Evolutionary conservation across 257 asterid species (phyloP), one percentile per base, ranked within the genome.

Genomic region (Ajuga chamaepitys): DNA sequence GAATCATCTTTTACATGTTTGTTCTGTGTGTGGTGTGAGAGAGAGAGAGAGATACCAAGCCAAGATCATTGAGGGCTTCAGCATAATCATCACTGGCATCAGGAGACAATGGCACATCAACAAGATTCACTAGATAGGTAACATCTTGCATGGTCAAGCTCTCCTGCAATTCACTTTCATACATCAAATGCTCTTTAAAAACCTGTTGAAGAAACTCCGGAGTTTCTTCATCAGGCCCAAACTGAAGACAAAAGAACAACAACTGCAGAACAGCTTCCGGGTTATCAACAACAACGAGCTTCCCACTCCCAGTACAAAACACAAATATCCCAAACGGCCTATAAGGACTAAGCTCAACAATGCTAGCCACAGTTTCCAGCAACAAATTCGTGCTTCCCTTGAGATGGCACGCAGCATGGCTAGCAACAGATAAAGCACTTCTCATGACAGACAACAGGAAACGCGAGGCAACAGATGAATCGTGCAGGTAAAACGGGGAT

Each of bases 361-460:
- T 78, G 70, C 83, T 79, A 5, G 95, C 80, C 8, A 86, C 82
- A 0, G 95, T 88, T 56, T 91, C 96, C 22, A 88, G 77, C 58
- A 91, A 72, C 67, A 83, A 77, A 70, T 85, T 88, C 42, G 98
- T 83, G 78, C 89, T 77, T 11, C 94, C 96, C 87, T 85, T 83
- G 51, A 86, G 90, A 59, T 86, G 67, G 57, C 96, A 86, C 1
- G 98, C 96, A 3, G 81, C 83, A 4, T 80, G 85, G 74, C 98
- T 86, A 21, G 96, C 69, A 42, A 81, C 90, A 20, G 85, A 77
- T 3, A 85, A 59, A 1, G 90, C 77, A 37, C 68, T 86, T 58
- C 87, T 83, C 85, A 88, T 74, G 20, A 91, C 92, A 9, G 79
- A 66, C 64, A 77, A 20, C 25, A 88, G 62, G 74, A 88, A 88